phyloP scores from a whole-genome alignment of 148 eudicot genomes.

The Spergularia marina region DNA sequence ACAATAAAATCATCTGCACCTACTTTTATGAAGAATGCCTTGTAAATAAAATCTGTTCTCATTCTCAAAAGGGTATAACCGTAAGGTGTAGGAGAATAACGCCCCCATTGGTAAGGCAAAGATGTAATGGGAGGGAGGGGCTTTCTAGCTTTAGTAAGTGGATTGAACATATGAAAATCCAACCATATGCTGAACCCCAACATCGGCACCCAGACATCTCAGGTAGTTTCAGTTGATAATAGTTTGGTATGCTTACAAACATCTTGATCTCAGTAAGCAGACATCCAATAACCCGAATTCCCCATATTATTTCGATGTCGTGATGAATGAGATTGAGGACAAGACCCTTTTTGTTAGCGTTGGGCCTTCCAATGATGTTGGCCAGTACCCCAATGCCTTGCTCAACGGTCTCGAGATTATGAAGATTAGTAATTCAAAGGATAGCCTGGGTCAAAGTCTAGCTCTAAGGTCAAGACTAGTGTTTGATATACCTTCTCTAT shows the following conservation, averaged over 20 bases:
- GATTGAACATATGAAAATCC: no score
- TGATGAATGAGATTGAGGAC: conserved; percentile 29
- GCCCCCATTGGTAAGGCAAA: no score
- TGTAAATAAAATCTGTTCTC: no score
- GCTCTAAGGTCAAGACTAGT: conserved; percentile 38
- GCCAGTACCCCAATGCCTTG: conserved; percentile 46
- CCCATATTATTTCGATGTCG: conserved; percentile 46
- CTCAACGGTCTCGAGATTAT: conserved; percentile 75
- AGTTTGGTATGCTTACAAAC: conserved; percentile 35
- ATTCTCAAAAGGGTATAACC: no score
- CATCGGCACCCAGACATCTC: no score
- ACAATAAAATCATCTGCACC: no score
- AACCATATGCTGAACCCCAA: no score
- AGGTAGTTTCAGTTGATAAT: no score
- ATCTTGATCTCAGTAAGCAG: conserved; percentile 49
- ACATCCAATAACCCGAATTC: conserved; percentile 40
- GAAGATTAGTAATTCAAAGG: conserved; percentile 52
- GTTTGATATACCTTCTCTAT: neutral
- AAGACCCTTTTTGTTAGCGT: conserved; percentile 40
- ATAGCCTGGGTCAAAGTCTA: conserved; percentile 37
- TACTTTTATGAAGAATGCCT: no score
- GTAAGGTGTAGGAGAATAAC: no score
- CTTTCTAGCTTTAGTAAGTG: no score
- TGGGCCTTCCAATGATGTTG: conserved; percentile 35
- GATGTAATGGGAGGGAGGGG: no score